These are phyloP conservation scores for Leccinum solheimii DNA, from an alignment of 1,284 basidiomycete species.

Conservation along the genomic window DNA sequence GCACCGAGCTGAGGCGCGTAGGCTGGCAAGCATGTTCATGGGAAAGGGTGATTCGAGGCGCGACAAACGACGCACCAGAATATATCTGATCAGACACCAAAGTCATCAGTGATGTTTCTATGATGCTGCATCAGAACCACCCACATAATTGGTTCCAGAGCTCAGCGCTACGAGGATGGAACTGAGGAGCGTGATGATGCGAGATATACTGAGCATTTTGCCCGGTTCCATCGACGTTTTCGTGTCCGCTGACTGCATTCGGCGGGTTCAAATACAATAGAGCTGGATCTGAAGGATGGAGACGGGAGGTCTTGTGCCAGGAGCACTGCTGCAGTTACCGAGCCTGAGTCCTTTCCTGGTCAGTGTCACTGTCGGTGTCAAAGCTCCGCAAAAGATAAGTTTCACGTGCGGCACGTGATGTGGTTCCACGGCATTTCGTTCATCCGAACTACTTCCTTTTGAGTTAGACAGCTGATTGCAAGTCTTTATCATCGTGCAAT, in stretches of 20 bases:
- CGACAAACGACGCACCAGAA: constrained; percentile 26
- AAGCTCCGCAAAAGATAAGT: neutral
- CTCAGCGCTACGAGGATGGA: constrained; percentile 58
- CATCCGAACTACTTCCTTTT: too few relatives aligned
- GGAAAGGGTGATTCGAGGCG: neutral
- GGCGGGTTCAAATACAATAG: neutral
- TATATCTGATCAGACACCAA: constrained; percentile 25
- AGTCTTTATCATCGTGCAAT: neutral
- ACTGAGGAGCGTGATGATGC: constrained; percentile 46
- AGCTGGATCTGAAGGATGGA: neutral
- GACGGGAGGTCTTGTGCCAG: neutral
- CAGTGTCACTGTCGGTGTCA: neutral
- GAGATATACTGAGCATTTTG: constrained; percentile 16
- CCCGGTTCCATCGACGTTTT: constrained; percentile 1
- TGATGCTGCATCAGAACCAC: constrained; percentile 23
- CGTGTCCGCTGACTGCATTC: constrained; percentile 13
- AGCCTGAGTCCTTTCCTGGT: neutral
- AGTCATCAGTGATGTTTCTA: constrained; percentile 5
- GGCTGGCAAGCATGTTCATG: constrained; percentile 42
- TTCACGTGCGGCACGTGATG: neutral
- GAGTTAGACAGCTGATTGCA: neutral
- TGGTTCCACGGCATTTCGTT: neutral
- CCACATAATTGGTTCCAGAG: constrained; percentile 74
- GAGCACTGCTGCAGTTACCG: neutral
- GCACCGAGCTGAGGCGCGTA: constrained; percentile 80